A percentile compares a stretch with the other conserved stretches of the same genome.
Conservation (phyloP, 495 filamentous ascomycete genomes). For the Trichoderma gamsii region DNA sequence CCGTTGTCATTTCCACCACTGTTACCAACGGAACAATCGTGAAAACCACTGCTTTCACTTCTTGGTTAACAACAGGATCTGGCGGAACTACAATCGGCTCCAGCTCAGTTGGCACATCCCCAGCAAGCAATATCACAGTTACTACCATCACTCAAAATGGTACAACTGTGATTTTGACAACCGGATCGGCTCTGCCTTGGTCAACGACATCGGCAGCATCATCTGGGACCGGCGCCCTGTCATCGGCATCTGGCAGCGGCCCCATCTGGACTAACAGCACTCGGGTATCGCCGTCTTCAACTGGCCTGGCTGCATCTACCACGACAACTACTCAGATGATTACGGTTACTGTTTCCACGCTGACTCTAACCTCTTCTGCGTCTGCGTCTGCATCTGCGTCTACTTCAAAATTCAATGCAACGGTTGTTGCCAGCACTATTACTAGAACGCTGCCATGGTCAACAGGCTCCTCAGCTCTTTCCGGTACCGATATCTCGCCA, state of each 20-base stretch:
- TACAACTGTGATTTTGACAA: not conserved
- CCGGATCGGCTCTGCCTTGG: not conserved
- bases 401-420: conserved; percentile 17
- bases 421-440: conserved; percentile 17
- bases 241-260: not conserved
- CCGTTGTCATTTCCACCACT: not conserved
- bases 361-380: conserved; percentile 20
- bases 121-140: not conserved
- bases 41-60: not conserved
- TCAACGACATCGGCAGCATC: not conserved
- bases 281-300: not conserved
- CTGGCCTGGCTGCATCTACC: not conserved
- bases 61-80: not conserved
- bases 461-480: not conserved
- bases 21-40: not conserved
- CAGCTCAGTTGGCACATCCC: not conserved
- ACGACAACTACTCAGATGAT: not conserved
- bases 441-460: not conserved
- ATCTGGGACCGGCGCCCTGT: not conserved
- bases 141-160: not conserved
- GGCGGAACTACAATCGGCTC: not conserved
- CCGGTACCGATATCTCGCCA: not conserved
- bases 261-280: conserved; percentile 12
- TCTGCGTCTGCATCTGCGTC: conserved; percentile 17
- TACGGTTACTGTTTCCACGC: not conserved